Evolutionary conservation across 768 basidiomycete genomes (phyloP).

Genomic region (Mycena venus): DNA sequence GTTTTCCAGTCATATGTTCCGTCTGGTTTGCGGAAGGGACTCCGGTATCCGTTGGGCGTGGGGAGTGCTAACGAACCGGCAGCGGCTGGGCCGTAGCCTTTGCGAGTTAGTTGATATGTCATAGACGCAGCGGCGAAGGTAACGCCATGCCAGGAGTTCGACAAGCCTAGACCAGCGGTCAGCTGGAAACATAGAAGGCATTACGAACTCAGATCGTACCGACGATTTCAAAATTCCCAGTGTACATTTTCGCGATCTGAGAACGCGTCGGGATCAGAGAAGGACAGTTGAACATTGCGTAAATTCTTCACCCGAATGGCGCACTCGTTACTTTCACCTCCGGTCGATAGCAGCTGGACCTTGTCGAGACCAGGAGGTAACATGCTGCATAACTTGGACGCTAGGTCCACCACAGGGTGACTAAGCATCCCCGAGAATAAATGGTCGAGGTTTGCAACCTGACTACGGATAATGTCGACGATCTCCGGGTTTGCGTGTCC

Average conservation of each 20-base stretch:
- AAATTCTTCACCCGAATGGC: conserved; percentile 29
- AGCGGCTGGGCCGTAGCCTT: conserved; percentile 37
- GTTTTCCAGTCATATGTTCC: conserved; percentile 38
- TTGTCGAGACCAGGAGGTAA: conserved; percentile 38
- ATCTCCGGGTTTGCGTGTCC: conserved; percentile 37
- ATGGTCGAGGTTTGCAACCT: conserved; percentile 32
- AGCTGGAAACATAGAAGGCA: background rate
- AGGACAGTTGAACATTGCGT: background rate
- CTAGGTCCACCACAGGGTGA: conserved; percentile 33
- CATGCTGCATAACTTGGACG: conserved; percentile 25
- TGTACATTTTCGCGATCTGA: conserved; percentile 38
- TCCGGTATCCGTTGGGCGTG: conserved; percentile 37
- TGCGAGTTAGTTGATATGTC: conserved; percentile 38
- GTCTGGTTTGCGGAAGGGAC: conserved; percentile 36
- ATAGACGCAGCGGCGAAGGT: conserved; percentile 38
- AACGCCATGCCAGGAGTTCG: conserved; percentile 39
- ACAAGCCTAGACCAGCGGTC: conserved; percentile 23
- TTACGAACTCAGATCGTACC: conserved; percentile 5
- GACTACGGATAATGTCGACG: conserved; percentile 26
- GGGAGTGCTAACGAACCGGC: conserved; percentile 35
- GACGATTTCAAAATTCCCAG: conserved; percentile 39
- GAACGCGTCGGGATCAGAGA: background rate
- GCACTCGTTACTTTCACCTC: conserved; percentile 35
- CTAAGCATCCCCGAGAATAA: conserved; percentile 36
- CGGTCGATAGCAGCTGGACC: conserved; percentile 33